A percentile compares a stretch with the other conserved stretches of the same genome.
Conservation (phyloP, 768 basidiomycete species). For the Chalciporus sphaerocephalus region DNA sequence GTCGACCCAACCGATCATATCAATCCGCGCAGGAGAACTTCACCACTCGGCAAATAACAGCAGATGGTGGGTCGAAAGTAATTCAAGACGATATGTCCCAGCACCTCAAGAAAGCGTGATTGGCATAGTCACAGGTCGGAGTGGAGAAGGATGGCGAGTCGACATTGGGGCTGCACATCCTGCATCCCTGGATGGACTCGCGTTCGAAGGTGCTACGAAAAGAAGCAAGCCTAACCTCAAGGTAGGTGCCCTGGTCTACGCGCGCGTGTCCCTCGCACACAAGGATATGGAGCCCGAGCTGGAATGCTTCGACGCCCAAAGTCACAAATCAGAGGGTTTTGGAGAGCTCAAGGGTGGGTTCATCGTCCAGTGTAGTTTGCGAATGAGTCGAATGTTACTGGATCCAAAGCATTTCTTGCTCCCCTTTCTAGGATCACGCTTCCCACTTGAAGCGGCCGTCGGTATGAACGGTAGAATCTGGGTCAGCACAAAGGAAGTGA, state of each 20-base stretch:
- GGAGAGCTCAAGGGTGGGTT: conserved; percentile 92
- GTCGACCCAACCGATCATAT: conserved; percentile 38
- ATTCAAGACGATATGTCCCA: conserved; percentile 88
- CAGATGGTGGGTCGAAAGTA: conserved; percentile 87
- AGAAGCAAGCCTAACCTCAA: conserved; percentile 92
- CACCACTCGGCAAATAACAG: conserved; percentile 67
- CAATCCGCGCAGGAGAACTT: conserved; percentile 68
- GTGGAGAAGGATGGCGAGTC: conserved; percentile 88
- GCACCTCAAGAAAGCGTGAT: conserved; percentile 87
- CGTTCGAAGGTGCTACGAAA: conserved; percentile 96
- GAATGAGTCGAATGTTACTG: conserved; percentile 82
- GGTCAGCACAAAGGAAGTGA: conserved; percentile 71
- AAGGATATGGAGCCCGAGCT: conserved; percentile 98
- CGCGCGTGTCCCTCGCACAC: conserved; percentile 87
- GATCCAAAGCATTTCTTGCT: conserved; percentile 81
- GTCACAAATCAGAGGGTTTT: conserved; percentile 87
- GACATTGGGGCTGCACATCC: conserved; percentile 89
- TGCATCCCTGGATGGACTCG: conserved; percentile 82
- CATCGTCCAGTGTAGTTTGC: conserved; percentile 73
- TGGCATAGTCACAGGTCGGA: conserved; percentile 72
- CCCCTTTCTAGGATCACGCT: conserved; percentile 70
- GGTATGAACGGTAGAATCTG: conserved; percentile 93
- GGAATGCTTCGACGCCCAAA: conserved; percentile 93
- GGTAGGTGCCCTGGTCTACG: conserved; percentile 90
- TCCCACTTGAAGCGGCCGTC: conserved; percentile 84